Conservation (phyloP, 495 filamentous ascomycete species). For the Letharia lupina region DNA sequence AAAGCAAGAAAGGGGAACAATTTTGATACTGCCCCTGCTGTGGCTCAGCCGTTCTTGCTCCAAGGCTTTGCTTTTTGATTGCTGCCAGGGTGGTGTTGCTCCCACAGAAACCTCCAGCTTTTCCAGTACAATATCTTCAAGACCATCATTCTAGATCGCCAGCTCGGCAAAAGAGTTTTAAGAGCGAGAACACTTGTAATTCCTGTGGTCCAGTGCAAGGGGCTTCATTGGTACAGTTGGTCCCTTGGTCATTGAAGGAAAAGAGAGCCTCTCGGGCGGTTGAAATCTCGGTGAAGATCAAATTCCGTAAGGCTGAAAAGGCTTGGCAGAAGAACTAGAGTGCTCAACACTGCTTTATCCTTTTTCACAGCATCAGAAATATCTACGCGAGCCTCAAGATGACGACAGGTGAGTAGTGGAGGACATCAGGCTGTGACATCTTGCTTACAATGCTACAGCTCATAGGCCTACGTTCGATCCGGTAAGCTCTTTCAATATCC, state of each 20-base stretch:
- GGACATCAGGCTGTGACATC: neutral
- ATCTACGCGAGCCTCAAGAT: neutral
- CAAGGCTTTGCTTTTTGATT: neutral
- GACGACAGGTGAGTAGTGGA: neutral
- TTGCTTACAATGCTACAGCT: conserved; percentile 10
- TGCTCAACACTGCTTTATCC: neutral
- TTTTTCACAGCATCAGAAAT: neutral
- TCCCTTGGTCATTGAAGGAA: no score
- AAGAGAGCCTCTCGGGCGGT: no score
- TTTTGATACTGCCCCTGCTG: no score
- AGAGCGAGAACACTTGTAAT: no score
- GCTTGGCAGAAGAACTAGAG: neutral
- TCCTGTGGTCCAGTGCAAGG: neutral
- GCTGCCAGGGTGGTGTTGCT: neutral
- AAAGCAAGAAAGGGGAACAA: no score
- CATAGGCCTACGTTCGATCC: conserved; percentile 29
- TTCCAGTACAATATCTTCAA: neutral
- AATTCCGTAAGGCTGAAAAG: neutral
- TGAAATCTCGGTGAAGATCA: no score
- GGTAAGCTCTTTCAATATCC: conserved; percentile 10
- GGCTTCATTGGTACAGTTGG: no score
- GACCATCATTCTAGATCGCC: neutral
- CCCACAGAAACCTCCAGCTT: neutral
- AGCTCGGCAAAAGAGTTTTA: neutral
- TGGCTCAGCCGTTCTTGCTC: neutral